Evolutionary conservation across 768 basidiomycete species (phyloP).

Genomic region (Mycena galericulata): DNA sequence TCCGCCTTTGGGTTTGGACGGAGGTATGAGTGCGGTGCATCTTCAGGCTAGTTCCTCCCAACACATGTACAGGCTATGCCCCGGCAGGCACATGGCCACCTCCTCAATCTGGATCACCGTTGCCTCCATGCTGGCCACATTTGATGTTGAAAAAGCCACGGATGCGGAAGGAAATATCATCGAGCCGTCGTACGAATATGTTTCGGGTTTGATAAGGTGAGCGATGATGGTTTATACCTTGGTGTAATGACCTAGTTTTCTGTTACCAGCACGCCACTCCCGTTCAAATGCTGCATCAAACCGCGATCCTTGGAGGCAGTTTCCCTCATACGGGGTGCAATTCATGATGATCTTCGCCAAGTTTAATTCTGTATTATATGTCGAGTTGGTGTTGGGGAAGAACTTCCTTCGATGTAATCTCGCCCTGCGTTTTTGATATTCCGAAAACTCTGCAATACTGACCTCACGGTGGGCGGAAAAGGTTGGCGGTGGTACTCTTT

Average conservation of each 20-base stretch:
- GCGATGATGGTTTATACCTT: background rate
- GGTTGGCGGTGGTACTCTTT: too few species aligned
- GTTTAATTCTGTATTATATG: too few species aligned
- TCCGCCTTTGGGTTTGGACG: slow-evolving; percentile 13
- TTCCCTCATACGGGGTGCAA: too few species aligned
- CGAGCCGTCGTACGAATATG: slow-evolving; percentile 3
- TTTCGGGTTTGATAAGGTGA: too few species aligned
- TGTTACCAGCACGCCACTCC: background rate
- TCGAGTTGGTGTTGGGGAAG: too few species aligned
- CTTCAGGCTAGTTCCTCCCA: background rate
- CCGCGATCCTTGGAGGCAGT: too few species aligned
- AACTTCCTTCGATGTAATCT: too few species aligned
- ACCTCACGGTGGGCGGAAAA: too few species aligned
- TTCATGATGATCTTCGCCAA: too few species aligned
- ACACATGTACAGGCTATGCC: slow-evolving; percentile 3
- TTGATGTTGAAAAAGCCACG: background rate
- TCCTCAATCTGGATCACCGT: slow-evolving; percentile 7
- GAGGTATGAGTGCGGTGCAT: background rate
- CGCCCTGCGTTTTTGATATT: too few species aligned
- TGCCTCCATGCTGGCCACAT: slow-evolving; percentile 3
- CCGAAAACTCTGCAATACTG: too few species aligned
- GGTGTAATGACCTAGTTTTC: background rate
- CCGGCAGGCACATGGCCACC: slow-evolving; percentile 3
- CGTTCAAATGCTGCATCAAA: background rate
- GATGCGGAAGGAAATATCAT: background rate